phyloP scores from a whole-genome alignment of 306 rosid genomes.

The Prunus mume region DNA sequence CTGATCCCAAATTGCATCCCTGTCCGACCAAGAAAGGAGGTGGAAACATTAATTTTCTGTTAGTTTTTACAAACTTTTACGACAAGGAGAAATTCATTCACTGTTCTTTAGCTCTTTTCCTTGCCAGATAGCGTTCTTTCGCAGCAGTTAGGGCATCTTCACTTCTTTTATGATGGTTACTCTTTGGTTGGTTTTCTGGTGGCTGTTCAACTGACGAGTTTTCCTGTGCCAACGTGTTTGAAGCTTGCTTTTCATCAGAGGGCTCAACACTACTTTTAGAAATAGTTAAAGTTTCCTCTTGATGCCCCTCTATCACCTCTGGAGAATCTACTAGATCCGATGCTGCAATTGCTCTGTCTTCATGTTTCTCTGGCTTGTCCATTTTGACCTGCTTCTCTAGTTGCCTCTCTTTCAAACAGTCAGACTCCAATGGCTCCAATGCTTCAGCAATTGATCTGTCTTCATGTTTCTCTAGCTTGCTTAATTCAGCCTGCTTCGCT shows the following conservation, averaged over 20 bases:
- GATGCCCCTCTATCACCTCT: conserved; percentile 22
- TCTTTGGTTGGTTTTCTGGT: conserved; percentile 40
- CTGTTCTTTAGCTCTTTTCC: conserved; percentile 59
- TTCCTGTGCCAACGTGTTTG: conserved; percentile 13
- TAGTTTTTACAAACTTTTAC: not conserved
- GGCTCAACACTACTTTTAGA: conserved; percentile 27
- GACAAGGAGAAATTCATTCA: conserved; percentile 20
- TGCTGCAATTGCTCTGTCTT: conserved; percentile 21
- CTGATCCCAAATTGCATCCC: not conserved
- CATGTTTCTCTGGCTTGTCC: conserved; percentile 19
- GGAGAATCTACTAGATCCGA: conserved; percentile 30
- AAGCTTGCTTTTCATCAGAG: conserved; percentile 23
- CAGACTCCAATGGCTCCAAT: conserved; percentile 28
- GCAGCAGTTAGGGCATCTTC: conserved; percentile 73
- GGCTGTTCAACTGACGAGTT: conserved; percentile 31
- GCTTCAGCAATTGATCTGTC: conserved; percentile 9
- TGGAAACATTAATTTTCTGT: not conserved
- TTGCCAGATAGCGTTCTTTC: conserved; percentile 74
- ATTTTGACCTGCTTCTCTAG: conserved; percentile 29
- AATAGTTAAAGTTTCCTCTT: conserved; percentile 31
- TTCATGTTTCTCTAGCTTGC: conserved; percentile 32
- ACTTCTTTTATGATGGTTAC: conserved; percentile 68
- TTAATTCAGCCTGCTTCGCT: conserved; percentile 30
- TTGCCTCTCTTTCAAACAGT: conserved; percentile 24
- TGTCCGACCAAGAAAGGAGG: no score